phyloP scores from a whole-genome alignment of 2,329 filamentous ascomycete genomes.

The Calonectria pseudoreteaudii region DNA sequence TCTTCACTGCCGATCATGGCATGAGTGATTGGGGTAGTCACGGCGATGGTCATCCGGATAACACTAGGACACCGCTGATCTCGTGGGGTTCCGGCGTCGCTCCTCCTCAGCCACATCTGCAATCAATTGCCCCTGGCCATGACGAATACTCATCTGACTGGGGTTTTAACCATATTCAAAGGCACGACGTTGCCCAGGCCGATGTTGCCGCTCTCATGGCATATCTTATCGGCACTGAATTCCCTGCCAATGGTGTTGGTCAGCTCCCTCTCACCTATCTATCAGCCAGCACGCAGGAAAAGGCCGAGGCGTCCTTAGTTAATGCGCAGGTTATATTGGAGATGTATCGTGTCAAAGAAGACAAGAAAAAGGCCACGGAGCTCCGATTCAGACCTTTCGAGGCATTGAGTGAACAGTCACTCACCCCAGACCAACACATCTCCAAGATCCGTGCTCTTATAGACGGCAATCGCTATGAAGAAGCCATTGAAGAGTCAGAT shows the following conservation, averaged over 20 bases:
- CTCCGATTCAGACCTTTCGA: constrained; percentile 83
- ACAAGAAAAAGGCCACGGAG: constrained; percentile 80
- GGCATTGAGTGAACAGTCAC: constrained; percentile 72
- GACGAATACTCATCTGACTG: constrained; percentile 94
- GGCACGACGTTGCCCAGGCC: constrained; percentile 93
- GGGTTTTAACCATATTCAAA: constrained; percentile 81
- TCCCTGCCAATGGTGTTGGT: constrained; percentile 96
- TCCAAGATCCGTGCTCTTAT: constrained; percentile 77
- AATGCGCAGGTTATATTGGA: constrained; percentile 91
- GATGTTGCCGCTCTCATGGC: constrained; percentile 97
- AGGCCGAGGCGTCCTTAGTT: constrained; percentile 84
- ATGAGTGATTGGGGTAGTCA: constrained; percentile 99
- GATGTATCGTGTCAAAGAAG: constrained; percentile 96
- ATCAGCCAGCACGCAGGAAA: constrained; percentile 76
- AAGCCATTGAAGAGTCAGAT: constrained; percentile 83
- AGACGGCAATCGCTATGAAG: constrained; percentile 72
- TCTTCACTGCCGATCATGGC: constrained; percentile 97
- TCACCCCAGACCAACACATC: constrained; percentile 75
- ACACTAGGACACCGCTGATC: constrained; percentile 93
- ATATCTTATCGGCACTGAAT: constrained; percentile 87
- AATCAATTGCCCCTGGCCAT: constrained; percentile 78
- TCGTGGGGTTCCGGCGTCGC: constrained; percentile 94
- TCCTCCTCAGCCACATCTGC: constrained; percentile 70
- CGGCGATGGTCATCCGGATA: constrained; percentile 96
- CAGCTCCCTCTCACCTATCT: constrained; percentile 89